Base-by-base conservation (phyloP, 495 filamentous ascomycete genomes). In the Penicillium robsamsonii region DNA sequence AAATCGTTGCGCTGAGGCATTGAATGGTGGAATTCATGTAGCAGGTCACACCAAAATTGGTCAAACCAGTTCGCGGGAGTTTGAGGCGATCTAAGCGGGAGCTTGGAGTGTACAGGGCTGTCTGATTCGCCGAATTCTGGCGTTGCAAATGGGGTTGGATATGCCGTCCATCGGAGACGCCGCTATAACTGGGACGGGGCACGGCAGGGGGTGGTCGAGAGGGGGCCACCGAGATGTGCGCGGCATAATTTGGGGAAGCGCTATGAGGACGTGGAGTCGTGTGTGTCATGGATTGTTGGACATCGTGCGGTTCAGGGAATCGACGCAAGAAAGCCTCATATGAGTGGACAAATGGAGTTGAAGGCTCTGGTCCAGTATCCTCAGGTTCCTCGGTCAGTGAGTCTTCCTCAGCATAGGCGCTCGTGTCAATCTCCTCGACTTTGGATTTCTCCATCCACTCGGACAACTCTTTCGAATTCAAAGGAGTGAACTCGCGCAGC, bases 11-110 rank as follows among this genome's bases (percentile, higher is more conserved):
- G 56, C 88, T 86, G 52, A 97, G 72, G 56, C 85, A 88, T 68
- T 99, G 94, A 13, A 99, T 71, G 4, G 85, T 86, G 13, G 88
- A 83, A 74, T 97, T 96, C 82, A 92, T 91, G 66, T 94, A 99
- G 70, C 94, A 99, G 7, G 84, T 89, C 11, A 87, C 86, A 10
- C 87, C 85, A 24, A 88, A 86, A 62, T 96, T 97, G 40, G 82
- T 67, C 8, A 97, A 79, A 2, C 94, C 95, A 4, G 90, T 93
- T 11, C 78, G 77, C 1, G 82, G 80, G 59, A 87, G 75, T 57
- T 84, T 80, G 17, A 79, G 70, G 33, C 68, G 79, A 57, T 64
- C 79, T 31, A 75, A 50, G 41, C 70, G 60, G 33, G 72, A 72
- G 58, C 64, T 69, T 45, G 77, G 67, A 1, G 74, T 74, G 46